Conservation (phyloP, 2,329 filamentous ascomycete genomes). For the Geoglossum cookeanum region DNA sequence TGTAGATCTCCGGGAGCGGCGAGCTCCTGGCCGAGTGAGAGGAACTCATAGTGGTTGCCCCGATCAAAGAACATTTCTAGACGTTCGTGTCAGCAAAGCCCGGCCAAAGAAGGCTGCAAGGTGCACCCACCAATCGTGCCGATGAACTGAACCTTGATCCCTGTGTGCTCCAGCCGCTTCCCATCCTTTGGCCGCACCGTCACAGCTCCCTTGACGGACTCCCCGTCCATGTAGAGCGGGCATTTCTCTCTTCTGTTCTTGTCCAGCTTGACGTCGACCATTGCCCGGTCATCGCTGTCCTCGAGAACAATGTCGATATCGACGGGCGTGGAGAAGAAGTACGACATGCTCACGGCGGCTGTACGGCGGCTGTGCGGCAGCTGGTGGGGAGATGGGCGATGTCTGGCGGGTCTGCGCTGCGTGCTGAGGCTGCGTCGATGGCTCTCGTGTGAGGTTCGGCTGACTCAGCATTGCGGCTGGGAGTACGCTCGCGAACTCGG, state of each 20-base stretch:
- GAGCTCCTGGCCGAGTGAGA: slow-evolving; percentile 89
- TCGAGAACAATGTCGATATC: slow-evolving; percentile 98
- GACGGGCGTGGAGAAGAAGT: slow-evolving; percentile 94
- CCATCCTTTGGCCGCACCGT: slow-evolving; percentile 95
- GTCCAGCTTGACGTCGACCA: slow-evolving; percentile 95
- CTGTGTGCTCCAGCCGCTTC: slow-evolving; percentile 91
- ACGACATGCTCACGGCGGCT: slow-evolving; percentile 49
- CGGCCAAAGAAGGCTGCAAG: not conserved
- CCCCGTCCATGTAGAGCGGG: slow-evolving; percentile 91
- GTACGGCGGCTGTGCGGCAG: too few species aligned
- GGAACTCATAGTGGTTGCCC: slow-evolving; percentile 97
- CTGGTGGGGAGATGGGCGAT: slow-evolving; percentile 1
- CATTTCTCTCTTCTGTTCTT: slow-evolving; percentile 96
- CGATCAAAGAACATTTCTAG: slow-evolving; percentile 99
- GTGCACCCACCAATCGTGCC: slow-evolving; percentile 66
- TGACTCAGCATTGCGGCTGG: not conserved
- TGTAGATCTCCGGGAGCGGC: slow-evolving; percentile 94
- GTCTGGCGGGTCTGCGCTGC: not conserved
- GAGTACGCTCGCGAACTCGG: not conserved
- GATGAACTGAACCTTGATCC: slow-evolving; percentile 99
- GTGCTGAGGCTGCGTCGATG: not conserved
- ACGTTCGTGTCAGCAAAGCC: not conserved
- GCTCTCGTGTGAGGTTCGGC: not conserved
- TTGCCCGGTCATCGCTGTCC: slow-evolving; percentile 80
- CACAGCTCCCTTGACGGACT: slow-evolving; percentile 91